Percentiles rank a stretch among this genome's conserved stretches.
Evolutionary conservation across 2,329 filamentous ascomycete genomes (phyloP).

Genomic region (Xylaria sp.): DNA sequence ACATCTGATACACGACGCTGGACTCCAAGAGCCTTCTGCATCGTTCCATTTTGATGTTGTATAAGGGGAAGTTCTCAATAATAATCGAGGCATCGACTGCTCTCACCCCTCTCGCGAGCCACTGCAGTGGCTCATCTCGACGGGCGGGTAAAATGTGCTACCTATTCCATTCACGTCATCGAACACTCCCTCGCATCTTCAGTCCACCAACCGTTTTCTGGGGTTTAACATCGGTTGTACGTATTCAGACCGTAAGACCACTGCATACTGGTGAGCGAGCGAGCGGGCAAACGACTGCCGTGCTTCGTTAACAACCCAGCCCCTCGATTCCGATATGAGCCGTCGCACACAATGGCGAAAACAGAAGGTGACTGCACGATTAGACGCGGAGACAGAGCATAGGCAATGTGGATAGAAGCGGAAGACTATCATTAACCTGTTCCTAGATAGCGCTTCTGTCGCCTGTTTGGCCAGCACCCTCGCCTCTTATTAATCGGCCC

Average conservation of each 20-base stretch:
- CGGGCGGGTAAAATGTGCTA: slow-evolving; percentile 39
- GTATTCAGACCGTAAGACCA: slow-evolving; percentile 42
- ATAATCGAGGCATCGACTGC: slow-evolving; percentile 30
- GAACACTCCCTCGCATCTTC: not conserved
- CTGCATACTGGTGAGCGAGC: slow-evolving; percentile 18
- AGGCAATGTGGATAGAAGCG: slow-evolving; percentile 23
- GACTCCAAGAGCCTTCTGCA: not conserved
- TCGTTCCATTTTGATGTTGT: slow-evolving; percentile 36
- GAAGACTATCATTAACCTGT: slow-evolving; percentile 30
- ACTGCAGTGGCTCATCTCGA: slow-evolving; percentile 27
- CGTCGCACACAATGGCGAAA: slow-evolving; percentile 34
- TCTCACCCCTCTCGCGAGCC: slow-evolving; percentile 30
- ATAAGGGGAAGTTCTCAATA: slow-evolving; percentile 39
- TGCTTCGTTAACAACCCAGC: slow-evolving; percentile 35
- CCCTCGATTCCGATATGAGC: slow-evolving; percentile 46
- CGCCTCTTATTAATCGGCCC: slow-evolving; percentile 17
- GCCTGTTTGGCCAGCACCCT: slow-evolving; percentile 22
- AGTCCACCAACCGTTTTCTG: slow-evolving; percentile 29
- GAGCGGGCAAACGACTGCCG: slow-evolving; percentile 40
- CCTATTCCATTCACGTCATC: slow-evolving; percentile 23
- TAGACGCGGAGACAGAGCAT: slow-evolving; percentile 30
- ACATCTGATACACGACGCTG: not conserved
- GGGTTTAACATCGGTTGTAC: slow-evolving; percentile 19
- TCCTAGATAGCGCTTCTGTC: slow-evolving; percentile 28
- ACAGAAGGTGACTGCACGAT: slow-evolving; percentile 32